Evolutionary conservation across 306 rosid genomes (phyloP).

Genomic region (Delonix regia): DNA sequence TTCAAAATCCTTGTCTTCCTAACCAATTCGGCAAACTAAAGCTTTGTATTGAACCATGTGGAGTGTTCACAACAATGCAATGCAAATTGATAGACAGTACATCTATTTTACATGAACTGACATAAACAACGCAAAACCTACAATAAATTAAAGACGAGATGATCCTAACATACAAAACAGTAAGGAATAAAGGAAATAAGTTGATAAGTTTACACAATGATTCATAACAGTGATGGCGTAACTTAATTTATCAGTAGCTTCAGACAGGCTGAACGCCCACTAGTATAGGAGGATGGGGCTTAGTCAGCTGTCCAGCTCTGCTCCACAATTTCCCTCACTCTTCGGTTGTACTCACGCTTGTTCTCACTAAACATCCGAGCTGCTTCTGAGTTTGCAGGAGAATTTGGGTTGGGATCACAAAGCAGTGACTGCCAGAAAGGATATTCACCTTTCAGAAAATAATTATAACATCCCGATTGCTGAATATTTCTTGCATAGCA

Average conservation of each 20-base stretch:
- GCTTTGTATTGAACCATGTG: constrained; percentile 7
- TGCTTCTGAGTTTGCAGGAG: constrained; percentile 91
- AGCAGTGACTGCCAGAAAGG: constrained; percentile 63
- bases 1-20: not conserved
- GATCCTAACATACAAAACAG: constrained; percentile 36
- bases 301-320: constrained; percentile 93
- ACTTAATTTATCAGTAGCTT: constrained; percentile 31
- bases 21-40: constrained; percentile 26
- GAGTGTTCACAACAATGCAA: constrained; percentile 36
- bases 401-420: constrained; percentile 85
- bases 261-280: constrained; percentile 23
- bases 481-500: not conserved
- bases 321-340: constrained; percentile 85
- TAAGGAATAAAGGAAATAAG: constrained; percentile 37
- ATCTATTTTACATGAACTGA: constrained; percentile 45
- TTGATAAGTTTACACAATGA: constrained; percentile 41
- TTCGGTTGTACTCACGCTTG: constrained; percentile 83
- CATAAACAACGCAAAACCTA: constrained; percentile 25
- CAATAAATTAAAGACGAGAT: constrained; percentile 22
- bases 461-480: not conserved
- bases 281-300: not conserved
- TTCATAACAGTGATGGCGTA: constrained; percentile 31
- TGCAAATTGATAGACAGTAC: constrained; percentile 34
- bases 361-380: constrained; percentile 85
- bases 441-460: not conserved